Evolutionary conservation across 768 basidiomycete species (phyloP).

Genomic region (Guyanaporus albipodus): DNA sequence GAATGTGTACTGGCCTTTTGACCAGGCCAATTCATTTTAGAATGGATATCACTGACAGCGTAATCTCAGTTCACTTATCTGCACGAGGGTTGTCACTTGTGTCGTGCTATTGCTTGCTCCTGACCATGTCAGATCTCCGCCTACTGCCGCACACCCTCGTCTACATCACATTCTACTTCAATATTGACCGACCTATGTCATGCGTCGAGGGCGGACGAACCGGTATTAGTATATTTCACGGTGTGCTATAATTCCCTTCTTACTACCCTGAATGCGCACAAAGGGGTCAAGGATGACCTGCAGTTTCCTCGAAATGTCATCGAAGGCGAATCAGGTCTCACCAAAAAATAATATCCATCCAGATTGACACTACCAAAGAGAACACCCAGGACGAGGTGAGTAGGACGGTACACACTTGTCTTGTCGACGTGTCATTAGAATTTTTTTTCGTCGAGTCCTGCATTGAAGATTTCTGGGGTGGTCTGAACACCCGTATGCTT

Average conservation of each 20-base stretch:
- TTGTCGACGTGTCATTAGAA: too few relatives aligned
- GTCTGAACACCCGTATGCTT: too few relatives aligned
- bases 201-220: too few relatives aligned
- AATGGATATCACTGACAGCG: conserved; percentile 3
- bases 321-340: conserved; percentile 11
- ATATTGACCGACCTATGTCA: conserved; percentile 51
- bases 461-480: too few relatives aligned
- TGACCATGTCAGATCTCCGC: conserved; percentile 38
- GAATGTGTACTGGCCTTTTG: conserved; percentile 42
- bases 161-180: conserved; percentile 47
- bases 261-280: conserved; percentile 53
- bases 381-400: conserved; percentile 38
- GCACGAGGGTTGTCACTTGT: conserved; percentile 27
- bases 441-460: too few relatives aligned
- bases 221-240: conserved; percentile 16
- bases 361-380: conserved; percentile 60
- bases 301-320: background rate
- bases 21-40: conserved; percentile 22
- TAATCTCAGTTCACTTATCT: conserved; percentile 46
- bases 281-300: conserved; percentile 33
- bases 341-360: conserved; percentile 57
- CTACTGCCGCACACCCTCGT: conserved; percentile 42
- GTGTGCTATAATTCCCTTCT: conserved; percentile 62
- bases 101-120: background rate
- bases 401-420: too few relatives aligned